Conservation (phyloP, 2,329 filamentous ascomycete species). For the Colletotrichum agaves region DNA sequence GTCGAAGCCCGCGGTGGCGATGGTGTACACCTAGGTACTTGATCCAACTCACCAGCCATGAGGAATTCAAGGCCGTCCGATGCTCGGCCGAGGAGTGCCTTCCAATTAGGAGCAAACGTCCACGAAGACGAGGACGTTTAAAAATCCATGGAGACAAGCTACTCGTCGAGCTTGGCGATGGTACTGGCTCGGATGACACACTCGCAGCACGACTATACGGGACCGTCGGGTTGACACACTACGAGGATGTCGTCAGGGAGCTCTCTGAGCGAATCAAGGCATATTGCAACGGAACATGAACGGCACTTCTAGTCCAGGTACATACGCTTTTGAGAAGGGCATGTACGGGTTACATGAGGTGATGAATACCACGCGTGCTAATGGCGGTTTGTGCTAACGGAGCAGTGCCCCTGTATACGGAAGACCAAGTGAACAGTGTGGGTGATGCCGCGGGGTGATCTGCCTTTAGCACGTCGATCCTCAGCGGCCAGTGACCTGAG, state of each 20-base stretch:
- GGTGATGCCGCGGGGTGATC: constrained; percentile 30
- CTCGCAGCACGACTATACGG: background rate
- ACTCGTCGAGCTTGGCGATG: constrained; percentile 13
- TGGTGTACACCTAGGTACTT: background rate
- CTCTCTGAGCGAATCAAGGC: background rate
- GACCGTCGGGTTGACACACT: constrained; percentile 2
- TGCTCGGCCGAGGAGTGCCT: constrained; percentile 7
- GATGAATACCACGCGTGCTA: background rate
- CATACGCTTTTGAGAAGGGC: background rate
- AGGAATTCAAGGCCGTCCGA: constrained; percentile 17
- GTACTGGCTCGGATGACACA: constrained; percentile 15
- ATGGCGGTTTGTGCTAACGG: background rate
- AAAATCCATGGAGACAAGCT: background rate
- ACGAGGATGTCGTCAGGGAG: background rate
- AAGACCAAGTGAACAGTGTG: background rate
- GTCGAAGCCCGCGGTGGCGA: background rate
- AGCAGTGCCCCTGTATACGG: background rate
- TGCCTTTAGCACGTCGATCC: constrained; percentile 31
- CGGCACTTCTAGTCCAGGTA: constrained; percentile 1
- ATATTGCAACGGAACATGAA: background rate
- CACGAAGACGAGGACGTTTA: background rate
- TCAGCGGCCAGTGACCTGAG: constrained; percentile 4
- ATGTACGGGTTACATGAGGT: constrained; percentile 10
- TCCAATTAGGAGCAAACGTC: constrained; percentile 1
- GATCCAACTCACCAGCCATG: background rate